phyloP scores from a whole-genome alignment of 306 rosid species.

The Alnus glutinosa region DNA sequence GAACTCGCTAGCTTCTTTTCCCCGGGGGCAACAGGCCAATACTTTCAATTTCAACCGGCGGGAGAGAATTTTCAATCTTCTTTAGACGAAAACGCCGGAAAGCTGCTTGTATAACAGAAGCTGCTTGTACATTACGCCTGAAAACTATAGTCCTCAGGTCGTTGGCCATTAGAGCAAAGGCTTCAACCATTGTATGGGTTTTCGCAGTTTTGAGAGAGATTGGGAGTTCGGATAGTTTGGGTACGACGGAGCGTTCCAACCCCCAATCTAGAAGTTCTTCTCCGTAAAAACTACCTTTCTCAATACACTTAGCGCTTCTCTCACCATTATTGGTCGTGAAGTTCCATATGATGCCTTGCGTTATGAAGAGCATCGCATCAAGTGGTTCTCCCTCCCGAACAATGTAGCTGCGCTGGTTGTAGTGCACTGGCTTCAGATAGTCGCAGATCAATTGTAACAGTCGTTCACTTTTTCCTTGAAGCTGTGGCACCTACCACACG shows the following conservation, averaged over 20 bases:
- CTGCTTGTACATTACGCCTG: neutral
- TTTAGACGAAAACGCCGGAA: constrained; percentile 18
- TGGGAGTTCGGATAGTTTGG: constrained; percentile 34
- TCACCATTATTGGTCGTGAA: neutral
- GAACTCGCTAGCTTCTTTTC: too few relatives aligned
- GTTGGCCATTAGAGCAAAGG: constrained; percentile 75
- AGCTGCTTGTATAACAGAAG: constrained; percentile 41
- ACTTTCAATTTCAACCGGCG: too few relatives aligned
- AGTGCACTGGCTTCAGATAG: neutral
- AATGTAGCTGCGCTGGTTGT: neutral
- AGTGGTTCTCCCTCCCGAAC: neutral
- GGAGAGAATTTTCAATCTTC: too few relatives aligned
- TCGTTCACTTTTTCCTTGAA: neutral
- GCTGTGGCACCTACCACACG: neutral
- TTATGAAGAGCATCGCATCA: neutral
- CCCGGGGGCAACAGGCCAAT: too few relatives aligned
- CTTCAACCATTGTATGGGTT: constrained; percentile 45
- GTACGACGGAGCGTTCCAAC: constrained; percentile 20
- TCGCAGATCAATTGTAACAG: neutral
- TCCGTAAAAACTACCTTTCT: constrained; percentile 58
- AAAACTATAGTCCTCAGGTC: constrained; percentile 68
- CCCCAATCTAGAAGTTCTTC: constrained; percentile 77
- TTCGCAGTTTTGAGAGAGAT: constrained; percentile 40
- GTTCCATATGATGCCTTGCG: constrained; percentile 2
- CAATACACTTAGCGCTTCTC: neutral